Evolutionary conservation across 1,284 basidiomycete species (phyloP).

Genomic region (Sphagnurus paluster): DNA sequence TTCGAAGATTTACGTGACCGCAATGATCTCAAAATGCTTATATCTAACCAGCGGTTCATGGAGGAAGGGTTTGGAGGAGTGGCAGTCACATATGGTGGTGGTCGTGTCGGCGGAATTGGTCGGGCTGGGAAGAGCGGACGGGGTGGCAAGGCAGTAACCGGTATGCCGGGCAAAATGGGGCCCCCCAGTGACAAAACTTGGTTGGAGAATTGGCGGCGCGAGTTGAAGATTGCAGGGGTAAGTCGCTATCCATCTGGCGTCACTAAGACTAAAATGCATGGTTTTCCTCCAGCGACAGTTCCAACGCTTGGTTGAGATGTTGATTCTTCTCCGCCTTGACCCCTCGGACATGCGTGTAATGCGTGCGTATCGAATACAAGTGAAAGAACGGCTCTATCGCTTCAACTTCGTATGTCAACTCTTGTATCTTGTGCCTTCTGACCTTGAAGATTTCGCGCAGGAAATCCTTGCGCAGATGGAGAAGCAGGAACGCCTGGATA

Average conservation of each 20-base stretch:
- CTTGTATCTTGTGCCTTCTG: slow-evolving; percentile 2
- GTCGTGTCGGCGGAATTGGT: slow-evolving; percentile 48
- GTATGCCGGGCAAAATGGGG: slow-evolving; percentile 60
- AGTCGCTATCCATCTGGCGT: slow-evolving; percentile 18
- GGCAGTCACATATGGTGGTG: slow-evolving; percentile 41
- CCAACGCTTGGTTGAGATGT: slow-evolving; percentile 89
- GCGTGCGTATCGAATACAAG: slow-evolving; percentile 77
- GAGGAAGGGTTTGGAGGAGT: slow-evolving; percentile 57
- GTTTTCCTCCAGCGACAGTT: slow-evolving; percentile 78
- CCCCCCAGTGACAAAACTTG: slow-evolving; percentile 80
- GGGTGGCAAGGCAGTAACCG: slow-evolving; percentile 24
- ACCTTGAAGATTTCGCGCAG: slow-evolving; percentile 38
- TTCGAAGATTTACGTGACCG: slow-evolving; percentile 95
- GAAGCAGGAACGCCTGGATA: slow-evolving; percentile 82
- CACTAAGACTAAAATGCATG: not conserved
- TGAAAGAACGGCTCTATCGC: slow-evolving; percentile 91
- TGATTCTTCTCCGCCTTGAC: slow-evolving; percentile 76
- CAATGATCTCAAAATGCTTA: slow-evolving; percentile 86
- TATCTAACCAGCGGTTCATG: slow-evolving; percentile 64
- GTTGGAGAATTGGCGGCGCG: slow-evolving; percentile 77
- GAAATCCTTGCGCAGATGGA: slow-evolving; percentile 87
- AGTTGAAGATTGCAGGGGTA: slow-evolving; percentile 90
- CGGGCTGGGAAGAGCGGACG: slow-evolving; percentile 37
- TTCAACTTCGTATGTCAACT: slow-evolving; percentile 84
- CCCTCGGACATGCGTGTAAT: slow-evolving; percentile 54